These are phyloP conservation scores for Gynostemma pentaphyllum DNA, from an alignment of 306 rosid genomes.

Conservation along the genomic window DNA sequence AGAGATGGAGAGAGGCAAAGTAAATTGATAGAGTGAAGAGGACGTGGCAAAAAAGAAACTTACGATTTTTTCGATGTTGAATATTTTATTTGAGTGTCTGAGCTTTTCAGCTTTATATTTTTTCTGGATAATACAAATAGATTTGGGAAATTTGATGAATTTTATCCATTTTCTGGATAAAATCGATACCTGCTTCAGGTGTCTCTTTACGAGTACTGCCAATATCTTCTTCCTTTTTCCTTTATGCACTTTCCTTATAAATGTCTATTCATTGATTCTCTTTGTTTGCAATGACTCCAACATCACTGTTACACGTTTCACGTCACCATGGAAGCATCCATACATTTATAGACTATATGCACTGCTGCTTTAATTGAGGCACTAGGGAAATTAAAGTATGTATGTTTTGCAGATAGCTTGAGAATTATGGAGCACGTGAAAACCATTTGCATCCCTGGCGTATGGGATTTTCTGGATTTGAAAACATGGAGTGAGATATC, in stretches of 20 bases:
- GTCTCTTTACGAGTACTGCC: background rate
- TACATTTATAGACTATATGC: background rate
- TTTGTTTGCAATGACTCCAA: background rate
- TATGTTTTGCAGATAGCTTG: conserved; percentile 50
- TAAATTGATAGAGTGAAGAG: background rate
- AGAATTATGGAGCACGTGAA: conserved; percentile 71
- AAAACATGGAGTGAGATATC: conserved; percentile 52
- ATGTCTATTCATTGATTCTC: background rate
- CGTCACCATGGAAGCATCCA: background rate
- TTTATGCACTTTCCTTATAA: background rate
- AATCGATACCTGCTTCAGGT: background rate
- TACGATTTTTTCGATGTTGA: background rate
- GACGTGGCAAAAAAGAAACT: background rate
- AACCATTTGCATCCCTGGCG: conserved; percentile 43
- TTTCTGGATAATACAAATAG: background rate
- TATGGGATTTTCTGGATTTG: conserved; percentile 48
- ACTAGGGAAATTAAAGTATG: conserved; percentile 8
- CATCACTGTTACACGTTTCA: background rate
- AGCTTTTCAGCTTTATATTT: background rate
- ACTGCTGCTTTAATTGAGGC: background rate
- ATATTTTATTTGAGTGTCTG: background rate
- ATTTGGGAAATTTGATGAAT: background rate
- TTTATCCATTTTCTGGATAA: background rate
- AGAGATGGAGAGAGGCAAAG: background rate
- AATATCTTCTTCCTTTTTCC: background rate